phyloP scores from a whole-genome alignment of 805 yeast species.

The Monosporozyma aquatica region DNA sequence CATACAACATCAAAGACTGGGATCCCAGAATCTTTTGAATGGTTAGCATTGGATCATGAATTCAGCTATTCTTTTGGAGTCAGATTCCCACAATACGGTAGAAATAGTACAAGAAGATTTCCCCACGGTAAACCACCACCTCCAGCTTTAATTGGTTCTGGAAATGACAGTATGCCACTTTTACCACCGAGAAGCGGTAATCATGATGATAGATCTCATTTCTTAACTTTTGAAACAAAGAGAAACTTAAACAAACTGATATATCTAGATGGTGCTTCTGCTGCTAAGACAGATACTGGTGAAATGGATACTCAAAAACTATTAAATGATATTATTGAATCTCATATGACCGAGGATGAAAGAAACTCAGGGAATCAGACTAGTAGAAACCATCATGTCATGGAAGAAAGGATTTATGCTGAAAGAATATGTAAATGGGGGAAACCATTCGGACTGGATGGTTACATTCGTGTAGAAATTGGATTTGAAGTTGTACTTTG shows the following conservation, averaged over 20 bases:
- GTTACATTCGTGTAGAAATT: conserved; percentile 47
- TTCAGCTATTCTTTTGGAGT: conserved; percentile 45
- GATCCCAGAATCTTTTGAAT: conserved; percentile 43
- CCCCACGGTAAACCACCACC: neutral
- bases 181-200: neutral
- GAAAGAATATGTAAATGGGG: conserved; percentile 48
- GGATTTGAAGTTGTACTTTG: conserved; percentile 57
- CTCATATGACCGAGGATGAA: conserved; percentile 9
- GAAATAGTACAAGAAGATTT: conserved; percentile 9
- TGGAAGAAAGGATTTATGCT: conserved; percentile 40
- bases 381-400: conserved; percentile 2
- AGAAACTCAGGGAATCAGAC: conserved; percentile 5
- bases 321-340: conserved; percentile 29
- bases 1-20: conserved; percentile 42
- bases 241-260: conserved; percentile 42
- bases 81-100: conserved; percentile 17
- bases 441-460: conserved; percentile 45
- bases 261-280: conserved; percentile 59
- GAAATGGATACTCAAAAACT: conserved; percentile 53
- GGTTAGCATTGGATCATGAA: conserved; percentile 60
- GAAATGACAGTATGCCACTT: neutral
- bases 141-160: neutral
- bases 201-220: neutral
- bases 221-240: conserved; percentile 38
- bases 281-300: conserved; percentile 48